Percentiles rank a stretch among this genome's conserved stretches.
Evolutionary conservation across 306 rosid genomes (phyloP).

Genomic region (Rosa multiflora): DNA sequence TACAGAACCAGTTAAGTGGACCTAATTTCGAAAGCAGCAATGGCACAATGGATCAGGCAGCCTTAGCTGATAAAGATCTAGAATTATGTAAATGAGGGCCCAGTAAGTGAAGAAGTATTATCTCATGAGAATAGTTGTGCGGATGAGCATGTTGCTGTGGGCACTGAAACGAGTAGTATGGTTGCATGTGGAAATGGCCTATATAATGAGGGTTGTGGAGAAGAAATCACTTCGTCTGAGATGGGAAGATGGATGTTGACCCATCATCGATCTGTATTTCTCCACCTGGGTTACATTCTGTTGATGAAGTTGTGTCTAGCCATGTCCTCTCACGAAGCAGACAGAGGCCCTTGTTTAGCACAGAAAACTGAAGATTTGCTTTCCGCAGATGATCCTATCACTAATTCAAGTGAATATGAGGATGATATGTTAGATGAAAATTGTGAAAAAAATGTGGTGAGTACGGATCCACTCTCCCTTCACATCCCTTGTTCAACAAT

Average conservation of each 20-base stretch:
- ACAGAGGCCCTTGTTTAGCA: slow-evolving; percentile 19
- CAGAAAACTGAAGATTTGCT: slow-evolving; percentile 32
- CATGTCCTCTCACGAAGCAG: slow-evolving; percentile 19
- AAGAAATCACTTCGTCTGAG: slow-evolving; percentile 37
- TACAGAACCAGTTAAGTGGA: slow-evolving; percentile 55
- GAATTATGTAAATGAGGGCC: slow-evolving; percentile 21
- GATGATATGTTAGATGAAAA: slow-evolving; percentile 25
- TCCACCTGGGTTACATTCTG: slow-evolving; percentile 46
- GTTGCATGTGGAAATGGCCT: slow-evolving; percentile 21
- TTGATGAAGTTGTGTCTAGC: slow-evolving; percentile 49
- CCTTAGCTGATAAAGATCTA: slow-evolving; percentile 17
- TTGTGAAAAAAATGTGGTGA: slow-evolving; percentile 33
- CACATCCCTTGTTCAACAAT: slow-evolving; percentile 31
- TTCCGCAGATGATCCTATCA: too few species aligned
- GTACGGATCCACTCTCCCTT: slow-evolving; percentile 33
- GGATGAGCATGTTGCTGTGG: slow-evolving; percentile 22
- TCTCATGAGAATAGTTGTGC: slow-evolving; percentile 33
- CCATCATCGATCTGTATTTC: slow-evolving; percentile 52
- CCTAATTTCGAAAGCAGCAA: slow-evolving; percentile 40
- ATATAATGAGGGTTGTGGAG: slow-evolving; percentile 33
- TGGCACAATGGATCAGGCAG: slow-evolving; percentile 30
- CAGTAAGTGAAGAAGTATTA: slow-evolving; percentile 14
- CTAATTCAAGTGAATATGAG: slow-evolving; percentile 20
- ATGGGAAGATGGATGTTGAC: slow-evolving; percentile 50
- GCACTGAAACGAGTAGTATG: slow-evolving; percentile 24